Evolutionary conservation across 1,284 basidiomycete genomes (phyloP), one percentile per base, ranked within the genome.

Genomic region (Vanrija sp.): DNA sequence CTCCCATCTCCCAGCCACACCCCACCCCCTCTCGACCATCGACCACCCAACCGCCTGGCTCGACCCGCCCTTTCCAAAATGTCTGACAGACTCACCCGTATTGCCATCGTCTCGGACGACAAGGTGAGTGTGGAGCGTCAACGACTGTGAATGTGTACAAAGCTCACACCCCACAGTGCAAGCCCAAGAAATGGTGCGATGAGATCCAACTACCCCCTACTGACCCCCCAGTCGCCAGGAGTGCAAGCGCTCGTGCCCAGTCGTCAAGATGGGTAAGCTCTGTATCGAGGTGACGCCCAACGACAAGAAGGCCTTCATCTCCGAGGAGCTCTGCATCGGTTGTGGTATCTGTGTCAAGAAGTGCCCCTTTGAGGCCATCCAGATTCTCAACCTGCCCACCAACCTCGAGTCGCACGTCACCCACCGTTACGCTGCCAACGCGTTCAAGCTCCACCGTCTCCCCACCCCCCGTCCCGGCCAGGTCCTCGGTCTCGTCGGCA

Each of bases 291-390:
- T 98, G 62, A 92, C 90, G 72, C 76, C 91, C 15, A 82, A 85
- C 15, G 89, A 95, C 79, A 95, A 94, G 81, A 96, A 96, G 77
- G 88, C 94, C 3, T 96, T 93, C 82, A 87, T 98, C 77, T 97
- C 94, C 25, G 93, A 97, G 76, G 91, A 94, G 74, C 79, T 98
- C 51, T 95, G 92, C 74, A 95, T 95, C 61, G 92, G 92, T 69
- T 97, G 93, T 77, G 93, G 93, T 88, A 96, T 96, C 70, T 97
- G 94, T 75, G 92, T 95, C 43, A 96, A 96, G 79, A 96, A 95
- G 92, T 95, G 93, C 75, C 94, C 94, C 37, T 97, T 97, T 68
- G 93, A 97, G 79, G 93, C 93, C 57, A 97, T 98, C 71, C 83
- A 87, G 49, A 96, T 97, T 78, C 95, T 98, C 80, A 96, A 97